A percentile compares a stretch with the other conserved stretches of the same genome.
phyloP scores from a whole-genome alignment of 2,329 filamentous ascomycete species.

The Alternaria consortialis region DNA sequence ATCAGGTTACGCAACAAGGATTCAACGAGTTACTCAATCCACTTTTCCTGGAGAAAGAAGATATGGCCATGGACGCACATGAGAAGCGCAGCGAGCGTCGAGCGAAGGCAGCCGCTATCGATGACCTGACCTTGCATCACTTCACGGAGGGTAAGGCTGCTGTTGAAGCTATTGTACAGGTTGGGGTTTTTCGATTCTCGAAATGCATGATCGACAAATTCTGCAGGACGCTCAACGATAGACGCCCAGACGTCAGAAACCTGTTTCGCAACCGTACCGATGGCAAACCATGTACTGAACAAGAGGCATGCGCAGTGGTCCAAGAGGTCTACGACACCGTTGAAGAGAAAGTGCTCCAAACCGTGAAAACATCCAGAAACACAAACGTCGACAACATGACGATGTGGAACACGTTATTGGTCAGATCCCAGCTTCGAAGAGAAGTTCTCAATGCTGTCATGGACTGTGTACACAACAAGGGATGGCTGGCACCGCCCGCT shows the following conservation, averaged over 20 bases:
- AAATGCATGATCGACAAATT: slow-evolving; percentile 37
- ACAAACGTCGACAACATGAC: slow-evolving; percentile 22
- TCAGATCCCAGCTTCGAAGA: slow-evolving; percentile 28
- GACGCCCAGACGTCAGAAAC: slow-evolving; percentile 4
- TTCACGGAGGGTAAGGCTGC: slow-evolving; percentile 23
- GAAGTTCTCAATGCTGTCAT: slow-evolving; percentile 32
- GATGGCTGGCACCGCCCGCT: slow-evolving; percentile 26
- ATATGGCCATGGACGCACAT: slow-evolving; percentile 73
- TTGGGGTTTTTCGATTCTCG: slow-evolving; percentile 41
- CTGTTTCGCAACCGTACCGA: slow-evolving; percentile 19
- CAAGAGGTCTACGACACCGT: slow-evolving; percentile 21
- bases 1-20: slow-evolving; percentile 89
- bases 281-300: slow-evolving; percentile 5
- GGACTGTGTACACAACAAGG: slow-evolving; percentile 17
- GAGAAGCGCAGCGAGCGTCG: slow-evolving; percentile 43
- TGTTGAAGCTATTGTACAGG: slow-evolving; percentile 26
- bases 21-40: slow-evolving; percentile 92
- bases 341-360: slow-evolving; percentile 26
- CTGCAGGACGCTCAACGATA: slow-evolving; percentile 21
- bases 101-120: slow-evolving; percentile 29
- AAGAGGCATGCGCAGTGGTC: slow-evolving; percentile 17
- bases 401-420: slow-evolving; percentile 39
- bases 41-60: slow-evolving; percentile 83
- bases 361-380: slow-evolving; percentile 16
- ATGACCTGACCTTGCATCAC: slow-evolving; percentile 23